These are phyloP conservation scores for Aspergillaceae sp. DNA, from an alignment of 2,329 filamentous ascomycete species.

Conservation along the genomic window DNA sequence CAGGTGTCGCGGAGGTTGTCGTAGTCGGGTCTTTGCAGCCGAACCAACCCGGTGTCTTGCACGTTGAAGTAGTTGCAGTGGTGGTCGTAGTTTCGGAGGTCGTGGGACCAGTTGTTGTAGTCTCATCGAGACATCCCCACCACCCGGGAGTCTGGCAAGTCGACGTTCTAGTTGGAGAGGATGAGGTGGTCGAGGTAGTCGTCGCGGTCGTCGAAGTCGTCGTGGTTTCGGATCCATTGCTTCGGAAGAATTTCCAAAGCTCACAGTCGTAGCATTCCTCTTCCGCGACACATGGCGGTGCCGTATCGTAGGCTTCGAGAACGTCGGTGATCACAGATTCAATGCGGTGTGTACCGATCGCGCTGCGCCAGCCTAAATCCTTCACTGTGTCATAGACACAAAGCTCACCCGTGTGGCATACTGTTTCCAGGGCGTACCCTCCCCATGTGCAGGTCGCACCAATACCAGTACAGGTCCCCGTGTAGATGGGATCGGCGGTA, in stretches of 20 bases:
- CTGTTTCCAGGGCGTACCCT: constrained; percentile 85
- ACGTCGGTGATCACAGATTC: constrained; percentile 80
- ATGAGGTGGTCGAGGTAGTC: constrained; percentile 44
- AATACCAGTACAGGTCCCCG: constrained; percentile 85
- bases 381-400: constrained; percentile 89
- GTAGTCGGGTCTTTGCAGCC: constrained; percentile 33
- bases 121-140: constrained; percentile 60
- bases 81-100: constrained; percentile 23
- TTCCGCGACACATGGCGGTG: constrained; percentile 67
- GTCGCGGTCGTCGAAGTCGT: constrained; percentile 50
- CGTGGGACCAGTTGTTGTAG: constrained; percentile 31
- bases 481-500: constrained; percentile 89
- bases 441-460: constrained; percentile 83
- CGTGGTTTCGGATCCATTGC: constrained; percentile 73
- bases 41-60: constrained; percentile 37
- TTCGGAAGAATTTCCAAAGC: constrained; percentile 90
- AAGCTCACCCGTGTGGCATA: constrained; percentile 81
- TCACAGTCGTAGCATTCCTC: constrained; percentile 80
- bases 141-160: constrained; percentile 89
- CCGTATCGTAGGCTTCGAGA: constrained; percentile 69
- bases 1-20: constrained; percentile 15
- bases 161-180: constrained; percentile 62
- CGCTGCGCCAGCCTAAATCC: constrained; percentile 86
- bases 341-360: constrained; percentile 86
- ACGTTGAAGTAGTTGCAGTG: constrained; percentile 30